These are phyloP conservation scores for Magnaporthiopsis poae DNA, from an alignment of 2,329 filamentous ascomycete species.

Conservation along the genomic window DNA sequence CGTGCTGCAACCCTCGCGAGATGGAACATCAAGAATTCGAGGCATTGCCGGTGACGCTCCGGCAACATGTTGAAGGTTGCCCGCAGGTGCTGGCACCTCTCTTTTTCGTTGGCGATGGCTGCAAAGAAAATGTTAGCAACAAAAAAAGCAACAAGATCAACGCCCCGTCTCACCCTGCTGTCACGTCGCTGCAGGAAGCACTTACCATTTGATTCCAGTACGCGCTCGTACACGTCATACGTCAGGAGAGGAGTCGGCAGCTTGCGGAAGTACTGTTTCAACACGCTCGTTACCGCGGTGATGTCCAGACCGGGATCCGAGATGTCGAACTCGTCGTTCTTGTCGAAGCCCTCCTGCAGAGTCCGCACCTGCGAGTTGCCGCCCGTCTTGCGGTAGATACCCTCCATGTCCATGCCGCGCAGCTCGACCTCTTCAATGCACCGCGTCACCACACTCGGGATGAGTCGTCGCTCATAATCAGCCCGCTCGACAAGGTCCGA, in stretches of 20 bases:
- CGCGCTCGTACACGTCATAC: conserved; percentile 80
- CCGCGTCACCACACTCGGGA: conserved; percentile 80
- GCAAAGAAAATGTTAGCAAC: conserved; percentile 17
- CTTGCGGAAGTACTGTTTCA: conserved; percentile 97
- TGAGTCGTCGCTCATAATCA: conserved; percentile 78
- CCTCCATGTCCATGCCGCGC: conserved; percentile 92
- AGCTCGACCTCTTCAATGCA: conserved; percentile 96
- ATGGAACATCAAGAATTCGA: conserved; percentile 92
- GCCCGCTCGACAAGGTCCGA: conserved; percentile 78
- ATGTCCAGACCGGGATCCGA: conserved; percentile 91
- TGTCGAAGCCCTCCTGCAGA: conserved; percentile 86
- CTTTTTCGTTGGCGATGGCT: conserved; percentile 56
- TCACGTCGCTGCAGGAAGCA: conserved; percentile 11
- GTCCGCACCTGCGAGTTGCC: conserved; percentile 82
- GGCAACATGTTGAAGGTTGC: conserved; percentile 71
- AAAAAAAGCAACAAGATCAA: conserved; percentile 1
- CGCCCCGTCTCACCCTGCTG: not conserved
- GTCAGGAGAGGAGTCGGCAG: conserved; percentile 82
- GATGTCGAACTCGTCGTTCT: conserved; percentile 76
- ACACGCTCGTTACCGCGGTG: conserved; percentile 83
- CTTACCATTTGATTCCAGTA: conserved; percentile 72
- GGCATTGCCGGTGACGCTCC: conserved; percentile 71
- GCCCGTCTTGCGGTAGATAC: conserved; percentile 95
- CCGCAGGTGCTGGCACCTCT: conserved; percentile 62
- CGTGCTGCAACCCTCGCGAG: conserved; percentile 74